These are phyloP conservation scores for Arabidopsis arenosa DNA, from an alignment of 345 rosid species.

Conservation along the genomic window DNA sequence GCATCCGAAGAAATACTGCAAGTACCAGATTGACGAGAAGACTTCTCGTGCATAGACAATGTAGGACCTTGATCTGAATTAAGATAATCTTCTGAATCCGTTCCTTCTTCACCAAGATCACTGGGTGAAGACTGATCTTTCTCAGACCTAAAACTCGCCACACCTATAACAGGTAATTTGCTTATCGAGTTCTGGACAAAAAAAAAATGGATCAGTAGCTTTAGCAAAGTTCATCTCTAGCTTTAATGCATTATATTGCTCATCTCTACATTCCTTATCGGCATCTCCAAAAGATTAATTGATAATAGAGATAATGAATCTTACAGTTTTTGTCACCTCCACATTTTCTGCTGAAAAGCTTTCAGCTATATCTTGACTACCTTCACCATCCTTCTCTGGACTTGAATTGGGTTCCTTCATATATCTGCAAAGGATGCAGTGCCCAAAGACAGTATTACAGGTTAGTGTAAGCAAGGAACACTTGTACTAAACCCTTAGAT, in stretches of 20 bases:
- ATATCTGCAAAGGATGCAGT: slow-evolving; percentile 55
- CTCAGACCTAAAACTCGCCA: slow-evolving; percentile 46
- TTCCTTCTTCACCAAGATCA: slow-evolving; percentile 54
- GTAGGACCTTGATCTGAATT: slow-evolving; percentile 64
- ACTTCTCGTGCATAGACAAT: slow-evolving; percentile 63
- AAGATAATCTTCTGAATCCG: slow-evolving; percentile 60
- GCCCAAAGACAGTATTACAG: slow-evolving; percentile 22
- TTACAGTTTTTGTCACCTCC: slow-evolving; percentile 57
- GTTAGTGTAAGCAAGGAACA: slow-evolving; percentile 16
- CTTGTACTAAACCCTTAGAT: slow-evolving; percentile 2
- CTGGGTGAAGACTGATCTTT: slow-evolving; percentile 51
- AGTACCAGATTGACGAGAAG: slow-evolving; percentile 54
- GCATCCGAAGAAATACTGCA: slow-evolving; percentile 48
- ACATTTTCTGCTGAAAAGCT: slow-evolving; percentile 53
- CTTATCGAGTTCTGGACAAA: slow-evolving; percentile 43
- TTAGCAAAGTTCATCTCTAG: slow-evolving; percentile 27
- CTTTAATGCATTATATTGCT: slow-evolving; percentile 16
- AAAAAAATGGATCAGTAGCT: slow-evolving; percentile 30
- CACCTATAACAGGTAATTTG: slow-evolving; percentile 35
- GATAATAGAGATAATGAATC: slow-evolving; percentile 36
- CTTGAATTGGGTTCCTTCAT: slow-evolving; percentile 50
- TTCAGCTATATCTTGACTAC: slow-evolving; percentile 55
- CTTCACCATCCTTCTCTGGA: slow-evolving; percentile 61
- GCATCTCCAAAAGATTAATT: slow-evolving; percentile 1
- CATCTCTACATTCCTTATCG: slow-evolving; percentile 12